Evolutionary conservation across 2,329 filamentous ascomycete species (phyloP), one percentile per base, ranked within the genome.

Genomic region (Cercospora sesami): DNA sequence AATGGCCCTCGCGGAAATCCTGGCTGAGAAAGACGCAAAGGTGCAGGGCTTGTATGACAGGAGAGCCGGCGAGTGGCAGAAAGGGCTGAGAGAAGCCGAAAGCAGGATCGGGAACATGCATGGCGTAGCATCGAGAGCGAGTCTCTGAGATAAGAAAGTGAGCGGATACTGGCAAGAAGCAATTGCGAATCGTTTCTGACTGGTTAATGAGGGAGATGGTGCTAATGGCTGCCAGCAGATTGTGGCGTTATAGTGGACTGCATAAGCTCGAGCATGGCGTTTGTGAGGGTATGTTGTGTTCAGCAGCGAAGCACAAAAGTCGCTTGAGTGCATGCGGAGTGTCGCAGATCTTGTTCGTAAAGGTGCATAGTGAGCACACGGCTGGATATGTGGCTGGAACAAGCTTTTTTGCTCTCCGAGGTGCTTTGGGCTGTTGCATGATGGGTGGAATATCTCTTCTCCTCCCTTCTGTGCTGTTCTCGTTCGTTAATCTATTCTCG

Each of bases 1-100:
- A 0, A 60, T 81, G 7, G 73, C 72, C 33, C 72, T 82, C 33
- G 79, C 78, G 1, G 72, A 75, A 30, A 65, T 73, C 9, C 75
- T 80, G 26, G 71, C 69, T 21, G 67, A 67, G 9, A 64, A 68
- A 5, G 64, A 73, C 14, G 63, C 63, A 8, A 59, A 64, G 4
- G 21, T 69, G 39, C 53, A 62, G 23, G 42, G 33, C 10, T 76
- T 74, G 63, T 73, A 73, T 62, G 67, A 73, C 59, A 28, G 48
- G 14, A 71, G 71, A 42, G 60, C 62, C n/a, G 58, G 58, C 8
- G 55, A 5, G 1, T 78, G 76, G 76, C 45, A 67, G 39, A 64
- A 63, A 36, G 67, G 70, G 21, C 67, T 76, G 14, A 63, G 69
- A 21, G 69, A 66, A 12, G 73, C 74, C 58, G 71, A 75, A 57